Evolutionary conservation across 1,139 yeast genomes (phyloP), one percentile per base, ranked within the genome.

Genomic region (Suhomyces coccinellae): DNA sequence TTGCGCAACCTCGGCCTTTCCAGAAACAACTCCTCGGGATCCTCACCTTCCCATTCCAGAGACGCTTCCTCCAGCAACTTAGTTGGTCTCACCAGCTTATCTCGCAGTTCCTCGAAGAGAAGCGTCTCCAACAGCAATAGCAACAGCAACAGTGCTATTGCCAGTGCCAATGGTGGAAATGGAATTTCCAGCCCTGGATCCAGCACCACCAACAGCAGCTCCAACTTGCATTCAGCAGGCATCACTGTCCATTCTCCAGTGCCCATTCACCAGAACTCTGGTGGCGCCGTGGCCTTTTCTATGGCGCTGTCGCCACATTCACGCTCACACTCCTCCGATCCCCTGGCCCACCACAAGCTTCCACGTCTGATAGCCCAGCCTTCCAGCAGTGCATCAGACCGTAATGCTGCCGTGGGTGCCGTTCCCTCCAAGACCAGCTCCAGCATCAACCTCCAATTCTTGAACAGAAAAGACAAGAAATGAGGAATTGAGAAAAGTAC

Each of bases 301-400:
- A 29, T 41, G 14, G 43, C 54, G 2, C 40, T 49, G 7, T 44
- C 56, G 1, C 53, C 56, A 9, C 45, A 43, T 17, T 33, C 10
- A 17, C 26, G 27, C 9, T 24, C 44, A 20, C 24, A 20, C 8
- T 20, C 24, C 8, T 20, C 24, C 24, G 24, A 20, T 6, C 24
- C 24, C 8, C 5, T 6, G 24, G 24, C 24, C 16, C 46, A 38
- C 6, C 13, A 31, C 10, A 35, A 36, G 9, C 32, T 32, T 14
- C 39, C 33, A 8, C 44, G 47, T 1, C 40, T 45, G 16, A 46
- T 49, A 15, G 50, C 60, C 12, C 49, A 58, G 45, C 68, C 67
- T 8, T 67, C 73, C 2, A 56, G 62, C 34, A 64, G 69, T 49
- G 73, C 74, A 2, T 55, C 65, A 6, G 71, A 69, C 45, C 51